Percentiles rank a stretch among this genome's conserved stretches.
phyloP scores from a whole-genome alignment of 257 asterid genomes.

The Gardenia jasminoides region DNA sequence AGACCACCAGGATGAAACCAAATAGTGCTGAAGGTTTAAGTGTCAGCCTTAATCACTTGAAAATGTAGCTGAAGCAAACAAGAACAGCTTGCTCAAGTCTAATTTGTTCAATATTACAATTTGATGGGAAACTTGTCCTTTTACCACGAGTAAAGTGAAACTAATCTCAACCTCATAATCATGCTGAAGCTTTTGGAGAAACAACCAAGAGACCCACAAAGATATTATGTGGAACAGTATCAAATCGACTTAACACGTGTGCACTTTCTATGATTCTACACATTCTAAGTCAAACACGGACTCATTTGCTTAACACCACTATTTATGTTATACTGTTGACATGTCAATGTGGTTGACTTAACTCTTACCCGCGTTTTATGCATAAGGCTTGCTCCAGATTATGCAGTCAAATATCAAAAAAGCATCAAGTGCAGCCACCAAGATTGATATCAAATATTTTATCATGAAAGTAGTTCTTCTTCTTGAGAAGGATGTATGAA shows the following conservation, averaged over 20 bases:
- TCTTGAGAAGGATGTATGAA: neutral
- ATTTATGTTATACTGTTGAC: neutral
- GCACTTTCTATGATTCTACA: neutral
- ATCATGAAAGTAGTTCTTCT: neutral
- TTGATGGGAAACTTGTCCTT: no score
- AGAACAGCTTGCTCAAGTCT: no score
- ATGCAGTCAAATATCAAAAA: neutral
- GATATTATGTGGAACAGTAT: neutral
- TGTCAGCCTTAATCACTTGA: no score
- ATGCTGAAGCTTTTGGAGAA: neutral
- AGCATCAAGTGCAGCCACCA: neutral
- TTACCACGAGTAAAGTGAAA: no score
- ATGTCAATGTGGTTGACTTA: neutral
- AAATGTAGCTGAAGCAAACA: no score
- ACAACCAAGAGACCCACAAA: neutral
- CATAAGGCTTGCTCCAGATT: neutral
- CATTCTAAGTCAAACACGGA: neutral
- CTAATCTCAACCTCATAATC: no score
- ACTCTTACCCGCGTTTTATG: neutral
- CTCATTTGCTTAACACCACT: neutral
- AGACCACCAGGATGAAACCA: no score
- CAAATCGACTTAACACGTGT: neutral
- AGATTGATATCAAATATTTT: no score
- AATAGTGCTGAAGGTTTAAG: no score
- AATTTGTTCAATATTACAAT: no score